Conservation (phyloP, 768 basidiomycete genomes). For the Termitomyces eurrhizus region DNA sequence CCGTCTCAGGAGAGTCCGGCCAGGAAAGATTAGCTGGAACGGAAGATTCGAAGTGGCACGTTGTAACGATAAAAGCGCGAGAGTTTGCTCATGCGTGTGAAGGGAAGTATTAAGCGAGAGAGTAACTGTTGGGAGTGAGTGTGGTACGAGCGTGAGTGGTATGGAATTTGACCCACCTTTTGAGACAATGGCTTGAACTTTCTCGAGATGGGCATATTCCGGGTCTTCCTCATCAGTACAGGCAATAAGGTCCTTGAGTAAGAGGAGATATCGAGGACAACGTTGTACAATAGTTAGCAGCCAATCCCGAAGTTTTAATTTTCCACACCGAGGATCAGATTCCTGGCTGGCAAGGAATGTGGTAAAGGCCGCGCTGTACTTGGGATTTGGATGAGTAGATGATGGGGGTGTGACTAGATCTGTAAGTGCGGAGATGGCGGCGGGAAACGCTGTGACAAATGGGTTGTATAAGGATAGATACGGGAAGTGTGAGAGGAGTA, state of each 20-base stretch:
- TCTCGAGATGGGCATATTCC: slow-evolving; percentile 60
- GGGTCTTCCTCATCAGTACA: slow-evolving; percentile 60
- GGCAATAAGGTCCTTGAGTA: slow-evolving; percentile 77
- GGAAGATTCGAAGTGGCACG: slow-evolving; percentile 73
- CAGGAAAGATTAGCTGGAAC: slow-evolving; percentile 74
- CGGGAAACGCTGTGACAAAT: slow-evolving; percentile 76
- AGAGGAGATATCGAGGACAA: slow-evolving; percentile 80
- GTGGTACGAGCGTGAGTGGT: neutral
- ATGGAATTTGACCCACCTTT: slow-evolving; percentile 52
- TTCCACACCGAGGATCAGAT: slow-evolving; percentile 64
- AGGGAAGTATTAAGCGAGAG: slow-evolving; percentile 75
- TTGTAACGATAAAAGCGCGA: slow-evolving; percentile 75
- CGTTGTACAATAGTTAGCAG: slow-evolving; percentile 84
- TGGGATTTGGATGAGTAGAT: slow-evolving; percentile 30
- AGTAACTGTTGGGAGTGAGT: slow-evolving; percentile 50
- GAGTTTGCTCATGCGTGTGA: slow-evolving; percentile 71
- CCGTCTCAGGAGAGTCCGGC: slow-evolving; percentile 73
- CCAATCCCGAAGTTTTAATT: slow-evolving; percentile 79
- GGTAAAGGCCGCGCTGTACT: slow-evolving; percentile 53
- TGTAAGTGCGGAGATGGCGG: slow-evolving; percentile 55
- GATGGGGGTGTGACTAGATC: slow-evolving; percentile 46
- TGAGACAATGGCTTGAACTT: slow-evolving; percentile 62
- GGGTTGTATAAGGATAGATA: slow-evolving; percentile 86
- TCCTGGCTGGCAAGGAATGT: slow-evolving; percentile 64
- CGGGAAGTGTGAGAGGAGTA: slow-evolving; percentile 79